A percentile compares a stretch with the other conserved stretches of the same genome.
phyloP scores from a whole-genome alignment of 2,329 filamentous ascomycete species.

The Fonsecaea multimorphosa region DNA sequence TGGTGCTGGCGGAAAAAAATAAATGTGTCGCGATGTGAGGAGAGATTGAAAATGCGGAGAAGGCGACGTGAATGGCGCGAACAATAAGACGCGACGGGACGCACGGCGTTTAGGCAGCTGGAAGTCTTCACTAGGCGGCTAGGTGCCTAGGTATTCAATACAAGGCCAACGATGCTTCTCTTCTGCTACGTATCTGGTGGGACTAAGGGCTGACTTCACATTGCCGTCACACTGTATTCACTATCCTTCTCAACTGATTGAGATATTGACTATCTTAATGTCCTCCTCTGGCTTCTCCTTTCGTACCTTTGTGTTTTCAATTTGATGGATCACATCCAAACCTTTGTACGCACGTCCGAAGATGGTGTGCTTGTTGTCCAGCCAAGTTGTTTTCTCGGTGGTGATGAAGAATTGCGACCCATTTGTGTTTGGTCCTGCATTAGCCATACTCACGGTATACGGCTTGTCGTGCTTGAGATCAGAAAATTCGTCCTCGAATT shows the following conservation, averaged over 20 bases:
- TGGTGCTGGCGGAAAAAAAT: slow-evolving; percentile 5
- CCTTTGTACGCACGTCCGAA: slow-evolving; percentile 91
- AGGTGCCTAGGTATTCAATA: neutral
- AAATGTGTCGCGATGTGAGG: slow-evolving; percentile 19
- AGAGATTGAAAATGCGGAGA: slow-evolving; percentile 25
- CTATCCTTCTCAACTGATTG: slow-evolving; percentile 38
- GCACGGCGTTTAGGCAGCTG: neutral
- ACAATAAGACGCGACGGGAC: neutral
- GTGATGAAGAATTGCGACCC: slow-evolving; percentile 94
- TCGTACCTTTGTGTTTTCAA: slow-evolving; percentile 86
- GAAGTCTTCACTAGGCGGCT: neutral
- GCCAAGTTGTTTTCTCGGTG: slow-evolving; percentile 95
- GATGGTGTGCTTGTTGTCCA: slow-evolving; percentile 95
- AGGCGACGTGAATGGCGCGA: neutral
- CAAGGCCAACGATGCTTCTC: neutral
- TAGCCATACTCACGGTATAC: slow-evolving; percentile 97
- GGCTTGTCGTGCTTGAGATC: slow-evolving; percentile 91
- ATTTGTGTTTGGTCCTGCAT: slow-evolving; percentile 93
- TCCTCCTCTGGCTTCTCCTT: slow-evolving; percentile 96
- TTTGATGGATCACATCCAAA: slow-evolving; percentile 92
- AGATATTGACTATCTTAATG: slow-evolving; percentile 93
- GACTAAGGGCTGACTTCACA: neutral
- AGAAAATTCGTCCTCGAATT: slow-evolving; percentile 93
- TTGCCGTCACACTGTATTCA: neutral
- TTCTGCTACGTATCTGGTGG: neutral